Evolutionary conservation across 2,329 filamentous ascomycete genomes (phyloP), one percentile per base, ranked within the genome.

Genomic region (Neofusicoccum parvum): DNA sequence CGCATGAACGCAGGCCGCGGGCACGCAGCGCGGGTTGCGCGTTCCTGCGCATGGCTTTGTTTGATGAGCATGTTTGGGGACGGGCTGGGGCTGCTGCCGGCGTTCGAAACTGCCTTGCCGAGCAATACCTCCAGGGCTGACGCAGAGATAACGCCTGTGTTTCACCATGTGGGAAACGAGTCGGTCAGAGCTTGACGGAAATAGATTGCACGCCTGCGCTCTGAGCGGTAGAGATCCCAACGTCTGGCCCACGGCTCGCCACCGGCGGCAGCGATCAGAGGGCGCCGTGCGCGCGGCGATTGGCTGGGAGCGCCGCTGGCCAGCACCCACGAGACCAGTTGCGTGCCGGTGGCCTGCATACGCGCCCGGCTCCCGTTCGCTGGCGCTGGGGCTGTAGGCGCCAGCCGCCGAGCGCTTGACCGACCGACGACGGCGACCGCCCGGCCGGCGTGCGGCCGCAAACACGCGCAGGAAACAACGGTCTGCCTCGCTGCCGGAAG

Each of bases 111-210:
- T 34, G 50, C 4, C 37, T 15, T 15, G 53, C 53, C 36, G 53
- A 15, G n/a, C 36, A 46, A 46, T 59, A 43, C 23, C 43, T 2
- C n/a, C n/a, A 54, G 51, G 51, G 51, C 51, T 54, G 51, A 54
- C 51, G 51, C 51, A 54, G 50, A 53, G n/a, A 50, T 15, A 39
- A 11, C 37, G 14, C 10, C 15, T 34, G 36, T n/a, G 51, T 54
- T 54, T 54, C 51, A 54, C 34, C 51, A 23, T 32, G 51, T 5
- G 49, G 51, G 54, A 59, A 59, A 58, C 53, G 53, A 58, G 39
- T 23, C 37, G 53, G 41, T 37, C 41, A 34, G 53, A 39, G 37
- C 37, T 45, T 37, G 23, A 46, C 54, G 23, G 54, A 46, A 59
- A 59, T 59, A 59, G 54, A 59, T 17, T 17, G 15, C 37, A 34